These are phyloP conservation scores for Ceratocystis smalleyi DNA, from an alignment of 2,329 filamentous ascomycete genomes.

Conservation along the genomic window DNA sequence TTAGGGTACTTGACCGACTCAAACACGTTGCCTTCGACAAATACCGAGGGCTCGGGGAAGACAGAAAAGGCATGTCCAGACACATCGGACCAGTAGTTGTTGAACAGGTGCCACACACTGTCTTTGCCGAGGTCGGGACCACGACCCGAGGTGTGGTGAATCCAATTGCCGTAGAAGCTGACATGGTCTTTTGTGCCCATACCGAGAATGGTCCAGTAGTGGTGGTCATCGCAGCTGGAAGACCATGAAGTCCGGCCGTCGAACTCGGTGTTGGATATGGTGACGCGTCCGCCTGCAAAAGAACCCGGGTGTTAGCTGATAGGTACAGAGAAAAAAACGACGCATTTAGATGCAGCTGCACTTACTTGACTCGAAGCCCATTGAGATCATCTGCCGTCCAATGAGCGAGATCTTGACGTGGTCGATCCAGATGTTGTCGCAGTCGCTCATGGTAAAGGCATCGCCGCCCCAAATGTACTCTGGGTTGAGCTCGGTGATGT, in stretches of 20 bases:
- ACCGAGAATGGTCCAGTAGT: constrained; percentile 33
- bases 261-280: constrained; percentile 33
- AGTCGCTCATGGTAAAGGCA: constrained; percentile 24
- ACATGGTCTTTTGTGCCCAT: constrained; percentile 27
- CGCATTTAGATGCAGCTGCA: not conserved
- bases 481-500: constrained; percentile 22
- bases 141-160: constrained; percentile 31
- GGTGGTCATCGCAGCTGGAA: constrained; percentile 30
- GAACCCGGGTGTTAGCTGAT: not conserved
- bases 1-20: constrained; percentile 27
- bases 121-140: constrained; percentile 20
- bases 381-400: constrained; percentile 29
- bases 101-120: constrained; percentile 26
- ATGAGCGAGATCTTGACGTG: constrained; percentile 29
- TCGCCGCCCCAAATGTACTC: constrained; percentile 27
- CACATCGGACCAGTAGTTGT: constrained; percentile 30
- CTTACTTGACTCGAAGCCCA: constrained; percentile 13
- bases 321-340: no score
- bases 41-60: constrained; percentile 21
- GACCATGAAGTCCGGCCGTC: constrained; percentile 30
- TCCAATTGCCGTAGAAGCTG: constrained; percentile 31
- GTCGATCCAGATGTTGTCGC: constrained; percentile 26
- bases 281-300: constrained; percentile 23
- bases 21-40: constrained; percentile 33
- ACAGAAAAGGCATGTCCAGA: constrained; percentile 32